phyloP scores from a whole-genome alignment of 768 basidiomycete genomes.

The Pleurotus pulmonarius region DNA sequence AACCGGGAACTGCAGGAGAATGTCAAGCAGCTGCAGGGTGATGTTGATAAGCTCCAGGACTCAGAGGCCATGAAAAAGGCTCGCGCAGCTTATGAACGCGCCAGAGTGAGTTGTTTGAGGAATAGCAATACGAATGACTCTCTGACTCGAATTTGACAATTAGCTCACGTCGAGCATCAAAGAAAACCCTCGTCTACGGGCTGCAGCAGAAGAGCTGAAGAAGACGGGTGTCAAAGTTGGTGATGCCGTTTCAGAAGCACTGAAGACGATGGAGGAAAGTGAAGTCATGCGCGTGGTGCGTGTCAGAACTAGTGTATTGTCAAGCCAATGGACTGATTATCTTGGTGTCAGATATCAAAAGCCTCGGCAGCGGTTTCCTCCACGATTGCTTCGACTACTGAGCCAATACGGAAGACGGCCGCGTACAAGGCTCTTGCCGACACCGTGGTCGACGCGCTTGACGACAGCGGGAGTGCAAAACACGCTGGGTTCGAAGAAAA shows the following conservation, averaged over 20 bases:
- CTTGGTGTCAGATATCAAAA: slow-evolving; percentile 61
- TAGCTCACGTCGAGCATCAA: slow-evolving; percentile 92
- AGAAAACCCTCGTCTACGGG: slow-evolving; percentile 89
- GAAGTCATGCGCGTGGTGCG: slow-evolving; percentile 84
- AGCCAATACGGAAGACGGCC: slow-evolving; percentile 94
- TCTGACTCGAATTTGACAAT: not conserved
- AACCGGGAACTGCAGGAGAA: slow-evolving; percentile 94
- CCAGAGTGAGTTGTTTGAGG: slow-evolving; percentile 59
- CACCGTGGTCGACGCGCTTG: slow-evolving; percentile 86
- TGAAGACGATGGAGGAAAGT: slow-evolving; percentile 93
- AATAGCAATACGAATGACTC: too few relatives aligned
- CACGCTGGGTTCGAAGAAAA: slow-evolving; percentile 97
- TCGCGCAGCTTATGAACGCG: slow-evolving; percentile 88
- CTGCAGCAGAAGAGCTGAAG: slow-evolving; percentile 90
- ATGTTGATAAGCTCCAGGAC: slow-evolving; percentile 96
- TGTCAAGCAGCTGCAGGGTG: slow-evolving; percentile 95
- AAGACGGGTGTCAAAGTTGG: slow-evolving; percentile 88
- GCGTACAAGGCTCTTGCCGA: slow-evolving; percentile 92
- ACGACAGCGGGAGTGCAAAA: slow-evolving; percentile 89
- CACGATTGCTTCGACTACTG: slow-evolving; percentile 85
- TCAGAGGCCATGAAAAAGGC: slow-evolving; percentile 94
- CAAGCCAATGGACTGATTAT: not conserved
- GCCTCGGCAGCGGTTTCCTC: slow-evolving; percentile 84
- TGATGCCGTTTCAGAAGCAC: slow-evolving; percentile 90
- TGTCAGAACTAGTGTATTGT: slow-evolving; percentile 10